Evolutionary conservation across 805 yeast species (phyloP), one percentile per base, ranked within the genome.

Genomic region (Saturnispora kantuleensis): DNA sequence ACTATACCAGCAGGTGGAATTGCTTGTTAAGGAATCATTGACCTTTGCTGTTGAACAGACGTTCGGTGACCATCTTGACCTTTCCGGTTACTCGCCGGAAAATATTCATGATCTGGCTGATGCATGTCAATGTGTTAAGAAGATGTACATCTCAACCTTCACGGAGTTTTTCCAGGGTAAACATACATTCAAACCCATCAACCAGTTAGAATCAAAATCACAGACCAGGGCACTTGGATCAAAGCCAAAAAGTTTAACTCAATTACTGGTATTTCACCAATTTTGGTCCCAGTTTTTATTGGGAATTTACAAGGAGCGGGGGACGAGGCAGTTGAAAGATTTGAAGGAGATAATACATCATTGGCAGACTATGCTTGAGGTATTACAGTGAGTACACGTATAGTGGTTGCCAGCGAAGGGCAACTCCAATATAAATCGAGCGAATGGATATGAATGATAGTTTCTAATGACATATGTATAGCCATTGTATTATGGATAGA

Each of bases 81-180:
- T 78, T 32, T 49, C 79, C 4, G 78, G 71, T 1, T 81, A 77
- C 54, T 60, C 70, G 17, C 62, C 65, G 10, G 50, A 59, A 12
- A 31, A 54, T 2, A 50, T 74, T 1, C 35, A 33, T 0, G 59
- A 64, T 8, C 51, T 82, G n/a, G 41, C 35, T 2, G 77, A 71
- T 45, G 69, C 77, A 17, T 59, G 73, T 2, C 51, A 59, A 1
- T 58, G 64, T 4, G 56, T 84, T 11, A 60, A 62, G 7, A 57
- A 73, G 50, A 76, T 67, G 52, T 71, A 79, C 72, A 55, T 76
- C 1, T 69, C 87, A 1, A 81, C 76, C 1, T 84, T 84, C 54
- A 58, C 71, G 4, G 74, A 66, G 2, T 73, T 70, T 46, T 74
- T 81, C 46, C 45, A 44, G 3, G 43, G 49, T 9, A 39, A 41